Evolutionary conservation across 352 stramenopile species (phyloP).

Genomic region (Globisporangium parvum): DNA sequence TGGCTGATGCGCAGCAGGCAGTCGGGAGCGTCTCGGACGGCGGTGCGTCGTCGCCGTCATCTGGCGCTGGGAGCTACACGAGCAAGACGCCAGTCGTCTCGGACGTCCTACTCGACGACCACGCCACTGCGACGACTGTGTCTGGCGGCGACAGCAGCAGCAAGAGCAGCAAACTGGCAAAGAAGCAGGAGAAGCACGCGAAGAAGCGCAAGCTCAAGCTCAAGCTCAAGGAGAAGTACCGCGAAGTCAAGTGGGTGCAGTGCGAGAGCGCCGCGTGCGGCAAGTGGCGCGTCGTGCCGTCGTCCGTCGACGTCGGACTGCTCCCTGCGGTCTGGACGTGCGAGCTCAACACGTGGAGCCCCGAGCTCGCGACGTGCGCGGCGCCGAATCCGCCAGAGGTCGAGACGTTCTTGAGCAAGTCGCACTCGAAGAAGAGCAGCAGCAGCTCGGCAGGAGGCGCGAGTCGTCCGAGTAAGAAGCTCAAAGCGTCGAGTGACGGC

Average conservation of each 20-base stretch:
- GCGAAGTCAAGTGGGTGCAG: conserved; percentile 92
- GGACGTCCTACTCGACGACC: not conserved
- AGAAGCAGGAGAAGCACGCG: conserved; percentile 62
- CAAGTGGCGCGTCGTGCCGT: conserved; percentile 94
- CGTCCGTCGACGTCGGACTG: conserved; percentile 82
- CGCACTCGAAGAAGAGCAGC: conserved; percentile 43
- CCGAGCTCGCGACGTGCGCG: conserved; percentile 61
- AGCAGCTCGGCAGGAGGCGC: not conserved
- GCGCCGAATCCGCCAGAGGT: conserved; percentile 69
- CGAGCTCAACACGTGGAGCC: conserved; percentile 74
- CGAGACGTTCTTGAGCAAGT: conserved; percentile 59
- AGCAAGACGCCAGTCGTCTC: conserved; percentile 5
- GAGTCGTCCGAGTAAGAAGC: conserved; percentile 42
- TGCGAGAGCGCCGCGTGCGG: conserved; percentile 90
- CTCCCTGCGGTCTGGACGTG: conserved; percentile 90
- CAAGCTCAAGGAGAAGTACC: conserved; percentile 75
- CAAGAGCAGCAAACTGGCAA: conserved; percentile 24
- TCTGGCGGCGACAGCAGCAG: conserved; percentile 3
- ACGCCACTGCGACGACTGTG: too few species aligned
- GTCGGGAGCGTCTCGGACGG: conserved; percentile 18
- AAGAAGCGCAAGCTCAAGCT: conserved; percentile 78
- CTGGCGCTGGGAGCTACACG: conserved; percentile 22
- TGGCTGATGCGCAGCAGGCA: not conserved
- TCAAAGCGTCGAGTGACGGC: conserved; percentile 11
- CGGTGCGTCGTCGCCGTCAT: conserved; percentile 31